These are phyloP conservation scores for Nicotiana benthamiana DNA, from an alignment of 257 asterid genomes.

Conservation along the genomic window DNA sequence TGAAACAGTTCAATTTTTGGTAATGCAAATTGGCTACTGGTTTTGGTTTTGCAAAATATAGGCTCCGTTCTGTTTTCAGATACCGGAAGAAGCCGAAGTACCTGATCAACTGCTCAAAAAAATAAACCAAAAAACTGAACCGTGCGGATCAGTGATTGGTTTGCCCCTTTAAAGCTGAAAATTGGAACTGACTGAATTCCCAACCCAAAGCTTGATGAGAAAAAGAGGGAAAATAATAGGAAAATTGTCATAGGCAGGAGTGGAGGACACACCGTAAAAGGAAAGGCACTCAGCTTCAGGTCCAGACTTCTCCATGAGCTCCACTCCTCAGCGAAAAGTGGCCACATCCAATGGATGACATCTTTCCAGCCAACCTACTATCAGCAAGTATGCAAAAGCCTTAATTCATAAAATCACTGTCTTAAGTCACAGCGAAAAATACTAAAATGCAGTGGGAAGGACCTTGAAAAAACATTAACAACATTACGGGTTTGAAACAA, in stretches of 20 bases:
- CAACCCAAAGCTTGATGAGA: background rate
- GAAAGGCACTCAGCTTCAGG: constrained; percentile 70
- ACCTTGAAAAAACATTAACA: background rate
- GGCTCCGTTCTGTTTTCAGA: background rate
- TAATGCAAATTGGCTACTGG: background rate
- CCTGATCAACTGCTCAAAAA: background rate
- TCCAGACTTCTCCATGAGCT: constrained; percentile 84
- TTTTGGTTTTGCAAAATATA: background rate
- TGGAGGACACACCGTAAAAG: constrained; percentile 62
- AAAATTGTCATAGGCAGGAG: constrained; percentile 14
- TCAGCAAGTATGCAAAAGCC: constrained; percentile 1
- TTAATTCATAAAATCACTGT: background rate
- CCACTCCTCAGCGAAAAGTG: constrained; percentile 89
- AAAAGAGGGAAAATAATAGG: background rate
- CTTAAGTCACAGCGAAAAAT: background rate
- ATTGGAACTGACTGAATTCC: background rate
- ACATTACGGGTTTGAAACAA: background rate
- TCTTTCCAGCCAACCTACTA: constrained; percentile 87
- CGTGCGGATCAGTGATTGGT: background rate
- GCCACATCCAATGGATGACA: constrained; percentile 98
- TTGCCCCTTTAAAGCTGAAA: background rate
- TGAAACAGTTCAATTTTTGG: background rate
- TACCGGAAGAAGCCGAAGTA: background rate
- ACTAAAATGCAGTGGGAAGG: background rate
- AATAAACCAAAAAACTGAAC: background rate